A percentile compares a stretch with the other conserved stretches of the same genome.
Conservation (phyloP, 2,329 filamentous ascomycete genomes). For the Trichothecium roseum region DNA sequence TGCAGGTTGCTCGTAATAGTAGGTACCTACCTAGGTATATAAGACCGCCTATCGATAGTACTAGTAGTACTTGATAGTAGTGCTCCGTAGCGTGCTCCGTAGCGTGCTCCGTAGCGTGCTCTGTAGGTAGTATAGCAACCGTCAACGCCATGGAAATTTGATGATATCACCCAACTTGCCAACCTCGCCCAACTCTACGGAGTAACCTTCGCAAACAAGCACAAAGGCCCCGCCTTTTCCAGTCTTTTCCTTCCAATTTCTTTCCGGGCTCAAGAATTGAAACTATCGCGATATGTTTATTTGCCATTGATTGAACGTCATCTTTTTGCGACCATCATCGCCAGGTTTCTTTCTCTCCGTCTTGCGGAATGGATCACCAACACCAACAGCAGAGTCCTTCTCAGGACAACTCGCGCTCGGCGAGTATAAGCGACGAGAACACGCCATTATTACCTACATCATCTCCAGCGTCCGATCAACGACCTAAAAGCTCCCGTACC, state of each 20-base stretch:
- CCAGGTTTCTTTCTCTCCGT: background rate
- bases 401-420: background rate
- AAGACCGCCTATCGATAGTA: too few relatives aligned
- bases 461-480: slow-evolving; percentile 13
- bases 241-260: background rate
- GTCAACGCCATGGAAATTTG: too few relatives aligned
- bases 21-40: too few relatives aligned
- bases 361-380: background rate
- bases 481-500: slow-evolving; percentile 42
- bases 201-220: too few relatives aligned
- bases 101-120: too few relatives aligned
- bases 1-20: too few relatives aligned
- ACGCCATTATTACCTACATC: slow-evolving; percentile 22
- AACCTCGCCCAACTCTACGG: too few relatives aligned
- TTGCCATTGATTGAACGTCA: background rate
- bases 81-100: too few relatives aligned
- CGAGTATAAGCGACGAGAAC: slow-evolving; percentile 14
- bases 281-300: background rate
- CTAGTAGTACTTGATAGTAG: too few relatives aligned
- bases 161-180: too few relatives aligned
- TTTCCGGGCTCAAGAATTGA: background rate
- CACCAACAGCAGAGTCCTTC: background rate
- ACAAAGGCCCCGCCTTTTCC: too few relatives aligned
- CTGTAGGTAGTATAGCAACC: too few relatives aligned
- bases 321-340: background rate